Evolutionary conservation across 2,329 filamentous ascomycete species (phyloP), one percentile per base, ranked within the genome.

Genomic region (Paracorniculantispora psalliotae): DNA sequence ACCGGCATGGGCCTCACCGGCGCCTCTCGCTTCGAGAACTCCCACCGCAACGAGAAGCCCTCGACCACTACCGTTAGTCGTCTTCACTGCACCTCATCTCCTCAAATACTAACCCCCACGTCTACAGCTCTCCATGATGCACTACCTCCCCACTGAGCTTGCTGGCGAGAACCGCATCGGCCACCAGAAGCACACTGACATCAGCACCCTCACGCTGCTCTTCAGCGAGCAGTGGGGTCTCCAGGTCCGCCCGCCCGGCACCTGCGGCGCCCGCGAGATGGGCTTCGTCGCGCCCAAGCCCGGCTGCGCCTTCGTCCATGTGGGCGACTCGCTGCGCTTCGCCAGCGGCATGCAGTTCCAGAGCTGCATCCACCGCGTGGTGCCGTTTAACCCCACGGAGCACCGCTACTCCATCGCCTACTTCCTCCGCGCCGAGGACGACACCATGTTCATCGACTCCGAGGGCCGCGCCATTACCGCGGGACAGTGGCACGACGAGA

Each of bases 331-430:
- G 26, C 74, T 85, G 62, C 77, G 81, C 46, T 84, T 84, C 64
- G 77, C 79, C 2, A 78, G 75, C 59, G 79, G 76, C 46, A 77
- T 79, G 69, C 79, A 74, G 59, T 76, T 84, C 71, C 77, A 81
- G 69, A 81, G 78, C 39, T 82, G 80, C 73, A 81, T 84, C 67
- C 81, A 84, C 73, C 74, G 80, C 60, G 81, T 84, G 28, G 79
- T 84, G 21, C 81, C 81, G 0, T 77, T 78, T 61, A 68, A 81
- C 69, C 73, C 75, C 23, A 65, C 67, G 43, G 78, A 83, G 78
- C 78, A 83, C 71, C 78, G 81, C 59, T 84, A 83, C 75, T 81
- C 78, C 10, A 81, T 84, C 62, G 81, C 81, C 15, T 84, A 84
- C 69, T 84, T 84, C 73, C 73, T 84, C 54, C 75, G 81, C 37